These are phyloP conservation scores for Tylopilus sp. DNA, from an alignment of 1,284 basidiomycete species.

Conservation along the genomic window DNA sequence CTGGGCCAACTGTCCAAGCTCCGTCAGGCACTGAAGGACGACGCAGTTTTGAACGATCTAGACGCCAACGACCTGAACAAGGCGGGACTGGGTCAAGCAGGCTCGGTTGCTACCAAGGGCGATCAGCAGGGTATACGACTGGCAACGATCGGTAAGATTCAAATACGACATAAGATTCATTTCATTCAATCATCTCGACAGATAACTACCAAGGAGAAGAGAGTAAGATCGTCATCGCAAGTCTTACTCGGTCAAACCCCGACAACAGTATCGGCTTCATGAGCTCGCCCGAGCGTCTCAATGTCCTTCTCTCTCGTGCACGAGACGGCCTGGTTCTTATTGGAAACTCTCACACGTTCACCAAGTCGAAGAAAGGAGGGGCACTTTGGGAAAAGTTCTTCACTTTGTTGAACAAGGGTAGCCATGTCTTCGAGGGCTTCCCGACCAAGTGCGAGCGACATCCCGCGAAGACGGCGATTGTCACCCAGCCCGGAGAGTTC, in stretches of 20 bases:
- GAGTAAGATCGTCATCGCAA: constrained; percentile 72
- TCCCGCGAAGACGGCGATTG: constrained; percentile 49
- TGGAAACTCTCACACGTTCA: constrained; percentile 71
- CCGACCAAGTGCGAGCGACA: constrained; percentile 69
- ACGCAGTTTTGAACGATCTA: constrained; percentile 71
- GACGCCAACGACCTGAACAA: constrained; percentile 67
- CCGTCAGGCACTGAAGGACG: constrained; percentile 55
- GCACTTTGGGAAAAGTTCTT: constrained; percentile 64
- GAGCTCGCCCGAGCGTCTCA: constrained; percentile 72
- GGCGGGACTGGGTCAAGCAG: constrained; percentile 56
- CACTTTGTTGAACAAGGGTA: constrained; percentile 49
- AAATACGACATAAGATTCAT: too few species aligned
- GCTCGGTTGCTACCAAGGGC: constrained; percentile 51
- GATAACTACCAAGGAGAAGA: constrained; percentile 80
- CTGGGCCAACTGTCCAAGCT: constrained; percentile 71
- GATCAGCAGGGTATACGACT: constrained; percentile 54
- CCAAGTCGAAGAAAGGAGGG: constrained; percentile 60
- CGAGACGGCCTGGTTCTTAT: constrained; percentile 71
- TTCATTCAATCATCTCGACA: constrained; percentile 33
- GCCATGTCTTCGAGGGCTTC: constrained; percentile 68
- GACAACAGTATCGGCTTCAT: constrained; percentile 72
- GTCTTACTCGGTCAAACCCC: constrained; percentile 68
- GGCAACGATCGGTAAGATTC: constrained; percentile 67
- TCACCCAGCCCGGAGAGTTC: constrained; percentile 59
- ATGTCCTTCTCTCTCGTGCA: constrained; percentile 73